Evolutionary conservation across 495 filamentous ascomycete genomes (phyloP), one percentile per base, ranked within the genome.

Genomic region (Penicillium alfredii): DNA sequence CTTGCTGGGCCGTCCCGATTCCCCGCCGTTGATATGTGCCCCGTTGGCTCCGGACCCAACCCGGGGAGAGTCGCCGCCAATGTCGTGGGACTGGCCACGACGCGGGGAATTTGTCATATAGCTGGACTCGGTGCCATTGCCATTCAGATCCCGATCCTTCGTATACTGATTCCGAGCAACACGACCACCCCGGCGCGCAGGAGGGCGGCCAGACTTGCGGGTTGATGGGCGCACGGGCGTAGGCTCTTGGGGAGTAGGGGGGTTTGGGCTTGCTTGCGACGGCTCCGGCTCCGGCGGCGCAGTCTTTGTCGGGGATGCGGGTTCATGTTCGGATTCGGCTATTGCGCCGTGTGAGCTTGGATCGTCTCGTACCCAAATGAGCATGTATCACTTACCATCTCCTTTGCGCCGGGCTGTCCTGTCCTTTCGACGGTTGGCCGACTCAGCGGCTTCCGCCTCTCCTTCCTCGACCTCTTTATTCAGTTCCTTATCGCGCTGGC

Each of bases 111-210:
- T 60, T 18, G 51, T 51, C 17, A 54, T 49, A 6, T 34, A 33
- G 16, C 57, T 53, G 9, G 34, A 55, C 30, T 58, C 56, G 14
- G 58, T 74, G 34, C 80, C 77, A 36, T 77, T 76, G 11, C 58
- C 61, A 16, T 80, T 75, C 13, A 61, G 56, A 44, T 86, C 81
- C 15, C 76, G 71, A 45, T 92, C 86, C 55, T 78, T 77, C 0
- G 83, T 92, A 48, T 92, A 88, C 61, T 93, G 88, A 44, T 93
- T 93, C 37, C 86, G 80, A 9, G 88, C 88, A 24, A 83, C 64
- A 58, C 87, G 75, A 16, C 78, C 76, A 52, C 74, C 64, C 36
- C 80, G 68, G 41, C 73, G 64, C 17, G 77, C 72, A 22, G 80
- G 76, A 13, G 82, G 76, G 23, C 81, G 68, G 15, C 81, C 73